Percentiles rank a stretch among this genome's conserved stretches.
These are phyloP conservation scores for Zymoseptoria ardabiliae DNA, from an alignment of 2,329 filamentous ascomycete genomes.

Conservation along the genomic window DNA sequence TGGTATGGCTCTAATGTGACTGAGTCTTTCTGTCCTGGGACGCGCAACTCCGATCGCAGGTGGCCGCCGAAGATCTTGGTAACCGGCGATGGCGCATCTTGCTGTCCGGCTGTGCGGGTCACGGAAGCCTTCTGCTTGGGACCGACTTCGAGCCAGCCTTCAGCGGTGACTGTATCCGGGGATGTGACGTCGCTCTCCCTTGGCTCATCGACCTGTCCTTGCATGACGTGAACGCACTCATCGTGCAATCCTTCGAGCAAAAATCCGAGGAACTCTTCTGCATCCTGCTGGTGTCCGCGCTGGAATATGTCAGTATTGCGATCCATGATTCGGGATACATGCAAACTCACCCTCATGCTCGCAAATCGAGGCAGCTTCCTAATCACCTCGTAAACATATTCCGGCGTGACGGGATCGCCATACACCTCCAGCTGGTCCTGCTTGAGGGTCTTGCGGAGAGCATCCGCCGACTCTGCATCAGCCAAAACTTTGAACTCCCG, in stretches of 20 bases:
- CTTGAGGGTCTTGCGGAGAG: constrained; percentile 67
- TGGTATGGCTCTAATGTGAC: constrained; percentile 92
- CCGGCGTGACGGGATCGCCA: constrained; percentile 83
- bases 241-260: constrained; percentile 87
- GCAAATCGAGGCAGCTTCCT: constrained; percentile 78
- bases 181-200: constrained; percentile 31
- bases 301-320: constrained; percentile 32
- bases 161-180: constrained; percentile 36
- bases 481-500: constrained; percentile 82
- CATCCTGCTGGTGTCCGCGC: constrained; percentile 95
- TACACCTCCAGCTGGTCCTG: constrained; percentile 79
- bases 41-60: constrained; percentile 78
- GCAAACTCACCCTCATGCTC: constrained; percentile 71
- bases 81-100: constrained; percentile 57
- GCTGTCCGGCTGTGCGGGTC: constrained; percentile 70
- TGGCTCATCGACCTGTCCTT: constrained; percentile 23
- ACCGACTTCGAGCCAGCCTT: constrained; percentile 89
- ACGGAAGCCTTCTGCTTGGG: constrained; percentile 81
- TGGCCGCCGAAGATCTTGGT: constrained; percentile 93
- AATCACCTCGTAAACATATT: constrained; percentile 93
- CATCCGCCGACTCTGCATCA: constrained; percentile 65
- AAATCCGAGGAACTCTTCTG: constrained; percentile 93
- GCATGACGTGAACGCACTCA: constrained; percentile 74
- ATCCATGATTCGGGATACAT: not conserved
- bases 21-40: constrained; percentile 80